phyloP scores from a whole-genome alignment of 2,329 filamentous ascomycete genomes.

The Diaporthe ampelina region DNA sequence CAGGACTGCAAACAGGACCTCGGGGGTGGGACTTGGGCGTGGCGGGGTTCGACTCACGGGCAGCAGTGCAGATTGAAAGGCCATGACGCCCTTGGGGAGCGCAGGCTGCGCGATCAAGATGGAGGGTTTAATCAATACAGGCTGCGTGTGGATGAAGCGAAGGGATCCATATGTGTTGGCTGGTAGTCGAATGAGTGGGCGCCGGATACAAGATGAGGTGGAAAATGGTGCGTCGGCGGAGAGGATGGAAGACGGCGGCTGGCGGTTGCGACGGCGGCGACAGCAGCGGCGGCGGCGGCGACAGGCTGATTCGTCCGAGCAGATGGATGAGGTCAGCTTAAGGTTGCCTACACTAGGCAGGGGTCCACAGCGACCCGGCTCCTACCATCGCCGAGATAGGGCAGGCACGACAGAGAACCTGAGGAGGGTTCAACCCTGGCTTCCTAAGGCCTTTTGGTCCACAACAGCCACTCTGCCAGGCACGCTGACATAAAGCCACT shows the following conservation, averaged over 20 bases:
- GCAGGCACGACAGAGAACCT: background rate
- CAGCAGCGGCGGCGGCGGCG: constrained; percentile 8
- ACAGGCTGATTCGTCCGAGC: constrained; percentile 21
- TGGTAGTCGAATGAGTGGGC: background rate
- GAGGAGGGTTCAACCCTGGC: too few species aligned
- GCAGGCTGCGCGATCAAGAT: constrained; percentile 35
- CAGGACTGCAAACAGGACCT: background rate
- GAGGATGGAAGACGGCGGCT: background rate
- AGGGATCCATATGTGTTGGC: constrained; percentile 10
- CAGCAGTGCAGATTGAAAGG: constrained; percentile 42
- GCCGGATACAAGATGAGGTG: constrained; percentile 5
- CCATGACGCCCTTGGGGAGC: constrained; percentile 39
- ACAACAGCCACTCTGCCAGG: too few species aligned
- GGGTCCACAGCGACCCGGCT: constrained; percentile 14
- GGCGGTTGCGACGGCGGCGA: constrained; percentile 16
- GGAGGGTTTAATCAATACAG: constrained; percentile 10
- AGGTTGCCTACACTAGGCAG: constrained; percentile 11
- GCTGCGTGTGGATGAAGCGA: background rate
- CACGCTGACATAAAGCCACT: too few species aligned
- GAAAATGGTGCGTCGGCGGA: constrained; percentile 14
- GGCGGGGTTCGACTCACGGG: constrained; percentile 34
- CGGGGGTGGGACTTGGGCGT: background rate
- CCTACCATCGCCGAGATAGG: background rate
- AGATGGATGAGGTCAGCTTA: constrained; percentile 38
- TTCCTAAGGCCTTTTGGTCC: too few species aligned